phyloP scores from a whole-genome alignment of 768 basidiomycete species.

The Rhodotorula paludigena region DNA sequence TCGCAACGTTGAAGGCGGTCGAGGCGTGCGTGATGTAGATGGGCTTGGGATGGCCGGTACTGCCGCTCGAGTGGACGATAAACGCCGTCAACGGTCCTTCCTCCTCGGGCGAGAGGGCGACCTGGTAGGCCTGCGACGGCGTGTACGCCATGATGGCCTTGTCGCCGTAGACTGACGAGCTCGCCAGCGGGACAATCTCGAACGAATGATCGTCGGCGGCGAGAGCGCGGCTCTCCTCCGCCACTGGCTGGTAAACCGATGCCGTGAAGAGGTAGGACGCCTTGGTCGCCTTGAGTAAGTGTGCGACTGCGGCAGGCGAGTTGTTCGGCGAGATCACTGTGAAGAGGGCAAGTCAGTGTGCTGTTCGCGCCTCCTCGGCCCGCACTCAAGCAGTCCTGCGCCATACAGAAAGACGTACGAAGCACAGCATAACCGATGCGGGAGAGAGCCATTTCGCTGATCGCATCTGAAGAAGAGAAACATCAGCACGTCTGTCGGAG shows the following conservation, averaged over 20 bases:
- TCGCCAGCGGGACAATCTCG: neutral
- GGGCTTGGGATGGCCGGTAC: conserved; percentile 55
- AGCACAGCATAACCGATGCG: conserved; percentile 29
- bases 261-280: conserved; percentile 50
- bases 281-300: conserved; percentile 51
- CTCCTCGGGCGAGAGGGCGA: conserved; percentile 45
- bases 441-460: conserved; percentile 26
- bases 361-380: no score
- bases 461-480: neutral
- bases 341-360: no score
- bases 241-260: neutral
- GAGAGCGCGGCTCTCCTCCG: neutral
- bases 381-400: no score
- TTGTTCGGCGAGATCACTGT: conserved; percentile 47
- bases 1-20: conserved; percentile 47
- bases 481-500: neutral
- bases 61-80: conserved; percentile 53
- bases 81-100: conserved; percentile 48
- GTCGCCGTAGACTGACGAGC: neutral
- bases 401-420: no score
- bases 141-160: neutral
- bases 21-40: conserved; percentile 35
- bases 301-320: conserved; percentile 53
- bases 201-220: neutral
- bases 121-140: neutral